These are phyloP conservation scores for Arabidopsis hybrid DNA, from an alignment of 441 rosid genomes.

Conservation along the genomic window DNA sequence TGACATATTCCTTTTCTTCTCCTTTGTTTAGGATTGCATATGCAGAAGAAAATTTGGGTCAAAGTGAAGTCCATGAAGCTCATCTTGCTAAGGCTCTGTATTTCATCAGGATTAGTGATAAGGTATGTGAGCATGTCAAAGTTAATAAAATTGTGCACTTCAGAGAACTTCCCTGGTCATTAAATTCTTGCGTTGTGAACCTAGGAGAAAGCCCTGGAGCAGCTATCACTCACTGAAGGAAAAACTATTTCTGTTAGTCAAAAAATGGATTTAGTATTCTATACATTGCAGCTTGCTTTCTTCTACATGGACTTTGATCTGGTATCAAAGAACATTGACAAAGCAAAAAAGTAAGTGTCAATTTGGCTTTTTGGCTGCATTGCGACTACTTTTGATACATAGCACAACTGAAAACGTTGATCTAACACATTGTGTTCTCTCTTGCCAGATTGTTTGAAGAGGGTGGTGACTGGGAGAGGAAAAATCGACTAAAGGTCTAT, in stretches of 20 bases:
- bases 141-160: slow-evolving; percentile 22
- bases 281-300: slow-evolving; percentile 84
- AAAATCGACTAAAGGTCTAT: slow-evolving; percentile 95
- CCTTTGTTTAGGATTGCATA: slow-evolving; percentile 78
- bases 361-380: no score
- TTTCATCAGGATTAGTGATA: slow-evolving; percentile 87
- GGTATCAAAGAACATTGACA: slow-evolving; percentile 92
- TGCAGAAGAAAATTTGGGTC: slow-evolving; percentile 97
- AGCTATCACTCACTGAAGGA: slow-evolving; percentile 88
- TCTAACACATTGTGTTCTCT: slow-evolving; percentile 18
- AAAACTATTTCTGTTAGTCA: slow-evolving; percentile 99
- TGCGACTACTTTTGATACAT: slow-evolving; percentile 27
- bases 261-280: slow-evolving; percentile 98
- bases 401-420: background rate
- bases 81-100: slow-evolving; percentile 94
- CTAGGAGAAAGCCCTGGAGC: slow-evolving; percentile 95
- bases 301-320: slow-evolving; percentile 98
- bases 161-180: slow-evolving; percentile 14
- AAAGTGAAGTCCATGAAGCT: slow-evolving; percentile 99
- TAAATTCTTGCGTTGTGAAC: slow-evolving; percentile 25
- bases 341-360: slow-evolving; percentile 78
- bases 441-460: slow-evolving; percentile 91
- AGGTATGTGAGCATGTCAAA: slow-evolving; percentile 54
- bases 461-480: slow-evolving; percentile 99
- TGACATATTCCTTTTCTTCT: slow-evolving; percentile 16